phyloP scores from a whole-genome alignment of 345 rosid genomes.

The Alliaria petiolata region DNA sequence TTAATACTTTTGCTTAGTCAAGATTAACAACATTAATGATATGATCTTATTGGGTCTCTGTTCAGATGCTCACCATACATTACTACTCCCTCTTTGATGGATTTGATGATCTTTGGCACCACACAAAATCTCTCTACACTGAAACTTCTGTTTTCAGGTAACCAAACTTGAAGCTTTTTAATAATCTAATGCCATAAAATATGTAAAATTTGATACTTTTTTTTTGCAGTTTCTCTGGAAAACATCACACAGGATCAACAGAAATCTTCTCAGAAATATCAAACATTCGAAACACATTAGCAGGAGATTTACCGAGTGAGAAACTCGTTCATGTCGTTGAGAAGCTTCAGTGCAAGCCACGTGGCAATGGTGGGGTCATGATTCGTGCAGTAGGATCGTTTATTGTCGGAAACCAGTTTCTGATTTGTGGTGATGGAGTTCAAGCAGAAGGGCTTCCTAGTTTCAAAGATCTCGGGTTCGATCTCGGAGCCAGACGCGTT shows the following conservation, averaged over 20 bases:
- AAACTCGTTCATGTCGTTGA: conserved; percentile 89
- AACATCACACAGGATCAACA: conserved; percentile 49
- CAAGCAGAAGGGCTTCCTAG: conserved; percentile 89
- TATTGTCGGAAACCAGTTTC: conserved; percentile 78
- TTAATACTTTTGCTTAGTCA: neutral
- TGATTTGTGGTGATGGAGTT: conserved; percentile 89
- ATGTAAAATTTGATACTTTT: neutral
- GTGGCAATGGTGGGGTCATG: conserved; percentile 60
- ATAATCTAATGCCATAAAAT: neutral
- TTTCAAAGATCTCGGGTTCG: conserved; percentile 78
- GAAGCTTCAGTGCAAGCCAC: conserved; percentile 72
- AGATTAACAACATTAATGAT: neutral
- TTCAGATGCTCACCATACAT: conserved; percentile 91
- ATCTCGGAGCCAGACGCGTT: conserved; percentile 65
- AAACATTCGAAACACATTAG: conserved; percentile 61
- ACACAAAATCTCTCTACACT: conserved; percentile 56
- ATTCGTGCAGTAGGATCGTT: conserved; percentile 86
- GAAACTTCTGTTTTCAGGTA: conserved; percentile 79
- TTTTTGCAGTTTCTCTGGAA: conserved; percentile 52
- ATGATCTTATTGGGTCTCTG: conserved; percentile 7
- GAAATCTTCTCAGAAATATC: conserved; percentile 57
- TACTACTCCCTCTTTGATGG: conserved; percentile 93
- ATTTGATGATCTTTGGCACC: conserved; percentile 76
- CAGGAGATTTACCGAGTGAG: conserved; percentile 81
- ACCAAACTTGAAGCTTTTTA: neutral